Evolutionary conservation across 2,329 filamentous ascomycete species (phyloP).

Genomic region (Lachnellula subtilissima): DNA sequence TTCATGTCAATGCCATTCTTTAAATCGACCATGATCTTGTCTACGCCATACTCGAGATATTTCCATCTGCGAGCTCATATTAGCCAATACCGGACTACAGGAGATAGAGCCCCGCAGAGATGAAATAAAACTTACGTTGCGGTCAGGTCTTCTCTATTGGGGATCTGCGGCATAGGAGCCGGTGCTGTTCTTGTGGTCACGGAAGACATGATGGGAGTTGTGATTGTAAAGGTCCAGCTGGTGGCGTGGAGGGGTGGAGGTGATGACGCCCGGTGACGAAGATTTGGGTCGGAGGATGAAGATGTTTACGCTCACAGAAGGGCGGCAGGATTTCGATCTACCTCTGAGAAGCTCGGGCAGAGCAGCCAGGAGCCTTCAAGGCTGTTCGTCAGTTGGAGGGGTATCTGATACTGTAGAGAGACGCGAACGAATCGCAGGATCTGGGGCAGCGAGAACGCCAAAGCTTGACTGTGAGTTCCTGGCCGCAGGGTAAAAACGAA

Average conservation of each 20-base stretch:
- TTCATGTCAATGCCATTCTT: conserved; percentile 91
- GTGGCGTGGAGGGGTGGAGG: conserved; percentile 2
- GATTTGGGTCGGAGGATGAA: neutral
- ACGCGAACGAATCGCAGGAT: conserved; percentile 9
- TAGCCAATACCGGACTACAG: conserved; percentile 1
- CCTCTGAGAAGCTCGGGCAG: neutral
- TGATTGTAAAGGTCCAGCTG: neutral
- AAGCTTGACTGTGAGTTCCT: neutral
- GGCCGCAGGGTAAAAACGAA: conserved; percentile 1
- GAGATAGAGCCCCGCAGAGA: neutral
- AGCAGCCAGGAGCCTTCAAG: neutral
- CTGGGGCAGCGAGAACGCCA: neutral
- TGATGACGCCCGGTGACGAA: neutral
- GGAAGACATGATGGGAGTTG: conserved; percentile 13
- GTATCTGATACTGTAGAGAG: conserved; percentile 6
- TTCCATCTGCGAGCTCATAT: conserved; percentile 61
- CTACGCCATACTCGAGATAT: conserved; percentile 82
- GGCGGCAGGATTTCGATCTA: neutral
- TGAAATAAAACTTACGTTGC: conserved; percentile 49
- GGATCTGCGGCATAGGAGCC: conserved; percentile 48
- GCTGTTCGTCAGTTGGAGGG: neutral
- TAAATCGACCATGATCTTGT: conserved; percentile 88
- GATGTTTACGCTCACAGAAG: neutral
- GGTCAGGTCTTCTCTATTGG: conserved; percentile 57
- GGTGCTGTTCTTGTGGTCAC: conserved; percentile 10